Evolutionary conservation across 2,329 filamentous ascomycete species (phyloP).

Genomic region (Paecilomyces dactylethromorphus): DNA sequence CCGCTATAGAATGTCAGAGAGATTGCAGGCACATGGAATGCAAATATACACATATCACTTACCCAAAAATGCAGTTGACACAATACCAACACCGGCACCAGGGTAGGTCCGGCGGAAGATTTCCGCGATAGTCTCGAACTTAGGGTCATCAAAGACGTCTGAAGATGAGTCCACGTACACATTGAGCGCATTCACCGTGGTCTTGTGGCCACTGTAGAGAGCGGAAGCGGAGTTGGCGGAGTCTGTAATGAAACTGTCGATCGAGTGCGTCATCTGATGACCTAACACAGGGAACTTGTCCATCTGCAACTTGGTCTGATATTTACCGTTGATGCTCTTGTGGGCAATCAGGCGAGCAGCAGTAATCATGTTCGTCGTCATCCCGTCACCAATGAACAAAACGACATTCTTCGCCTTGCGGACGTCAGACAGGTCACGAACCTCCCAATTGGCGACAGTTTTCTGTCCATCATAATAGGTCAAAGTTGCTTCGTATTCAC

Average conservation of each 20-base stretch:
- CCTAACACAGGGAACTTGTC: slow-evolving; percentile 81
- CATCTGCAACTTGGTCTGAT: slow-evolving; percentile 67
- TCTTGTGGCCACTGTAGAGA: slow-evolving; percentile 78
- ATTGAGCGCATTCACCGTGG: slow-evolving; percentile 72
- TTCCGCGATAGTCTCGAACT: slow-evolving; percentile 71
- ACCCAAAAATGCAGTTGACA: slow-evolving; percentile 64
- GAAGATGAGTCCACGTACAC: slow-evolving; percentile 74
- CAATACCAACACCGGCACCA: slow-evolving; percentile 56
- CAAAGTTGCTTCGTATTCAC: slow-evolving; percentile 69
- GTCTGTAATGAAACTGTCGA: slow-evolving; percentile 80
- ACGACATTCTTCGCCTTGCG: slow-evolving; percentile 80
- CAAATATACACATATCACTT: slow-evolving; percentile 1
- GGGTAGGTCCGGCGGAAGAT: slow-evolving; percentile 62
- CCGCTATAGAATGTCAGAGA: slow-evolving; percentile 47
- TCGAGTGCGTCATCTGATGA: slow-evolving; percentile 83
- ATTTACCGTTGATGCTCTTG: slow-evolving; percentile 78
- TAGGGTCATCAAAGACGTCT: slow-evolving; percentile 72
- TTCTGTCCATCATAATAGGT: slow-evolving; percentile 66
- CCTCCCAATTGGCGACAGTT: slow-evolving; percentile 70
- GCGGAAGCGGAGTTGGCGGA: slow-evolving; percentile 79
- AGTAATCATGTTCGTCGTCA: slow-evolving; percentile 46
- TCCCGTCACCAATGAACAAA: slow-evolving; percentile 70
- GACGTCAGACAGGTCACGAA: slow-evolving; percentile 61
- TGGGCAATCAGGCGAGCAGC: slow-evolving; percentile 76
- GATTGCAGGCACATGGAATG: background rate